These are phyloP conservation scores for Chalara sp. DNA, from an alignment of 2,329 filamentous ascomycete genomes.

Conservation along the genomic window DNA sequence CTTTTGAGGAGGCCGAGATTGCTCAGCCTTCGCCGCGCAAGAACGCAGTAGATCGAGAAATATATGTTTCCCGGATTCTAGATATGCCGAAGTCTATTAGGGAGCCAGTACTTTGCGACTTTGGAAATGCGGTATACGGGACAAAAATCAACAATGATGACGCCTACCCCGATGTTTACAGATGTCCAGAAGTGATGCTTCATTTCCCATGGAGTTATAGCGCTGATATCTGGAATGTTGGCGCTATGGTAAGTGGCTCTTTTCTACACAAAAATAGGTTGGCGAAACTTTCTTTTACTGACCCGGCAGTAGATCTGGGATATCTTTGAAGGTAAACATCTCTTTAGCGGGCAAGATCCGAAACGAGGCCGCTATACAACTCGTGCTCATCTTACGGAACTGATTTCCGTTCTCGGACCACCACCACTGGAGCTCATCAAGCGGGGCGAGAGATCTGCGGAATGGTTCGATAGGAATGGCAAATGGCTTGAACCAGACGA, in stretches of 20 bases:
- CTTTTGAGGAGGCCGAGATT: constrained; percentile 35
- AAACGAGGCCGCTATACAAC: constrained; percentile 6
- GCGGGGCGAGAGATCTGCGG: constrained; percentile 6
- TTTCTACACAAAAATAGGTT: too few relatives aligned
- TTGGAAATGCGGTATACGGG: constrained; percentile 37
- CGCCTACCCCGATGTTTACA: too few relatives aligned
- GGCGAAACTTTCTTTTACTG: background rate
- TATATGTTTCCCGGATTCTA: constrained; percentile 37
- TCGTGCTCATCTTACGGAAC: constrained; percentile 10
- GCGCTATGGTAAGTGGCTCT: too few relatives aligned
- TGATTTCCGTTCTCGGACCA: constrained; percentile 10
- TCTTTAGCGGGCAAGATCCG: constrained; percentile 30
- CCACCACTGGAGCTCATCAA: constrained; percentile 8
- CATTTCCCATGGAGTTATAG: too few relatives aligned
- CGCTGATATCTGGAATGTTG: too few relatives aligned
- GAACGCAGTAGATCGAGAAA: constrained; percentile 29
- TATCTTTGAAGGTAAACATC: constrained; percentile 37
- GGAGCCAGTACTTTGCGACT: constrained; percentile 38
- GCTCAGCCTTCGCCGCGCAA: constrained; percentile 35
- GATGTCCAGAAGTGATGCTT: too few relatives aligned
- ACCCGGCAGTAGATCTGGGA: constrained; percentile 38
- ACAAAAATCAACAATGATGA: too few relatives aligned
- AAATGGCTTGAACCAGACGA: constrained; percentile 12
- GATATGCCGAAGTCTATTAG: constrained; percentile 26
- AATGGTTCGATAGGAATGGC: constrained; percentile 11